A percentile compares a stretch with the other conserved stretches of the same genome.
phyloP scores from a whole-genome alignment of 371 early-diverging fungal species.

The Cokeromyces recurvatus region DNA sequence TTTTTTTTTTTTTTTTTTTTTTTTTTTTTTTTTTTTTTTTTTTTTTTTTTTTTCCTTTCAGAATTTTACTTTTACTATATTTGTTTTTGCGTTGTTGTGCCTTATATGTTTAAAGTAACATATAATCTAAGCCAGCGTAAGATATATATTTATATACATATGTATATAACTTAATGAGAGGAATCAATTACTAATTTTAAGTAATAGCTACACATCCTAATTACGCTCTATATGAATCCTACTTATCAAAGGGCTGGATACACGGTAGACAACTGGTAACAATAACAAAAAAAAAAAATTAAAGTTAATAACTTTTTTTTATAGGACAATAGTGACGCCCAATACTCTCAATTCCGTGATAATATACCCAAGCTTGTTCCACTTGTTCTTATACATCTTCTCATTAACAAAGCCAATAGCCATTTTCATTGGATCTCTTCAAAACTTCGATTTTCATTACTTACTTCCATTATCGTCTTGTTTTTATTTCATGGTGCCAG shows the following conservation, averaged over 20 bases:
- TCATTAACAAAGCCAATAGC: slow-evolving; percentile 43
- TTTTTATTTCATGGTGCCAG: slow-evolving; percentile 51
- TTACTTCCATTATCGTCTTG: slow-evolving; percentile 61
- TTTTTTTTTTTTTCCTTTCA: not conserved
- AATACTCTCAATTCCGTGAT: slow-evolving; percentile 77
- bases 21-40: not conserved
- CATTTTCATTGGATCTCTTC: slow-evolving; percentile 6
- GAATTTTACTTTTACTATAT: slow-evolving; percentile 77
- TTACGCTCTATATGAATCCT: slow-evolving; percentile 47
- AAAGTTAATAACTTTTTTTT: not conserved
- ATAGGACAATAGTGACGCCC: slow-evolving; percentile 82
- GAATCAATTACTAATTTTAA: slow-evolving; percentile 37
- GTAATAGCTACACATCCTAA: slow-evolving; percentile 56
- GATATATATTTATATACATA: not conserved
- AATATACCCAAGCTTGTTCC: slow-evolving; percentile 61
- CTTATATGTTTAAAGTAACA: slow-evolving; percentile 65
- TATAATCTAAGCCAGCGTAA: slow-evolving; percentile 44
- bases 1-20: not conserved
- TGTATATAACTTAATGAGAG: slow-evolving; percentile 10
- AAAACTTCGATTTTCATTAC: slow-evolving; percentile 39
- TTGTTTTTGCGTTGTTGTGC: slow-evolving; percentile 48
- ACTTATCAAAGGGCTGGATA: slow-evolving; percentile 67
- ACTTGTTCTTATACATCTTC: slow-evolving; percentile 47
- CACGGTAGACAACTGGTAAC: slow-evolving; percentile 51
- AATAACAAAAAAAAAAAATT: not conserved